Conservation (phyloP, 73 alveolate genomes). For the Stentor roeselii region DNA sequence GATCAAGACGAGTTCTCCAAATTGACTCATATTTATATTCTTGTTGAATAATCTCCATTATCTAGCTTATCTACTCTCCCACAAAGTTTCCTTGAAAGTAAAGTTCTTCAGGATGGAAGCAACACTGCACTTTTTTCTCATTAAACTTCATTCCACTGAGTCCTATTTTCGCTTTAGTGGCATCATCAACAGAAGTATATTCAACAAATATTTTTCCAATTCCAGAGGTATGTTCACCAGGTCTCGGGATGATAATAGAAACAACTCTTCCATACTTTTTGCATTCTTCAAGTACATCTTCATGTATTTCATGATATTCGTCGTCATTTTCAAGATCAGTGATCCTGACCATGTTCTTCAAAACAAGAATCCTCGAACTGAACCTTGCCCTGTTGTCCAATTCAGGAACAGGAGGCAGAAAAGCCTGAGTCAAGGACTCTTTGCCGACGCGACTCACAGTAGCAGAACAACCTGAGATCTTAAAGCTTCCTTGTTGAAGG, state of each 20-base stretch:
- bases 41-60: too few relatives aligned
- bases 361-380: conserved; percentile 74
- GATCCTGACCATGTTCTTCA: conserved; percentile 67
- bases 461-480: background rate
- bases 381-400: conserved; percentile 27
- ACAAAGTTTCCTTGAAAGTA: conserved; percentile 23
- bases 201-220: conserved; percentile 28
- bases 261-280: conserved; percentile 68
- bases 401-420: conserved; percentile 27
- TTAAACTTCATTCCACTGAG: background rate
- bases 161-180: conserved; percentile 23
- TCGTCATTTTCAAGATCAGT: conserved; percentile 64
- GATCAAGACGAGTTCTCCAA: conserved; percentile 58
- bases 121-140: conserved; percentile 27
- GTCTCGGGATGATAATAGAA: conserved; percentile 81
- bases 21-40: background rate
- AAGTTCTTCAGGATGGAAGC: conserved; percentile 36
- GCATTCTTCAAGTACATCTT: conserved; percentile 82
- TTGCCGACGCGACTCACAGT: conserved; percentile 13
- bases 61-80: too few relatives aligned
- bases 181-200: conserved; percentile 16
- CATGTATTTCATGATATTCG: conserved; percentile 72
- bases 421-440: conserved; percentile 22
- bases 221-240: conserved; percentile 38
- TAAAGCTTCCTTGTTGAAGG: background rate